Base-by-base conservation (phyloP, 1,284 basidiomycete genomes). In the Crocinoboletus sp. region DNA sequence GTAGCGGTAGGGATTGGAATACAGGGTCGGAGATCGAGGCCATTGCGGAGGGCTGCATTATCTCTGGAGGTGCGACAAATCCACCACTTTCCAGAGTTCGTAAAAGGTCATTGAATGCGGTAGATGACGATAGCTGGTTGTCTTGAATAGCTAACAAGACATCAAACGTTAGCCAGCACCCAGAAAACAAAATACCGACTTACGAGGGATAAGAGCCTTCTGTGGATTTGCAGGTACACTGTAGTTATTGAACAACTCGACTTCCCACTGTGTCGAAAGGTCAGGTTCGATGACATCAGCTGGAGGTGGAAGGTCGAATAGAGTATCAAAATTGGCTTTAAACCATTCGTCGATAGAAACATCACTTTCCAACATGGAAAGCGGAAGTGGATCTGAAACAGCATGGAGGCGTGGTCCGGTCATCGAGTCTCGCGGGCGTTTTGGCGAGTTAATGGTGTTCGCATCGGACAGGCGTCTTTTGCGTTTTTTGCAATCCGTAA, bases 321-420 rank as follows among this genome's bases (percentile, higher is more conserved):
- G 23, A 32, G 15, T 0, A 4, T 50, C 44, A 23, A 56, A 54
- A 31, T 52, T 59, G n/a, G 13, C 16, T 1, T 38, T 48, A 9
- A 60, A 53, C 60, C 61, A 63, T 30, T 57, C 41, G 5, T 65
- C 63, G 4, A 60, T 46, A 4, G 38, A 32, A 6, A 36, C 9
- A 7, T 54, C 50, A 10, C 48, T 47, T n/a, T 53, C 49, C 3
- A 36, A 2, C 0, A 45, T 36, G 4, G 51, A 31, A 15, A 40
- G 30, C 0, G 63, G 59, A 1, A 62, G 37, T 7, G 69, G 58
- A 10, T 24, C 23, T 10, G 23, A 24, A 24, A 24, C 23, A 10
- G 23, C 9, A 24, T 24, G 23, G 23, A 24, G 9, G 23, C 9
- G 8, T 24, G 23, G 23, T 24, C 23, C 23, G 6, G 23, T 2